Base-by-base conservation (phyloP, 306 rosid species). In the Prunus armeniaca region DNA sequence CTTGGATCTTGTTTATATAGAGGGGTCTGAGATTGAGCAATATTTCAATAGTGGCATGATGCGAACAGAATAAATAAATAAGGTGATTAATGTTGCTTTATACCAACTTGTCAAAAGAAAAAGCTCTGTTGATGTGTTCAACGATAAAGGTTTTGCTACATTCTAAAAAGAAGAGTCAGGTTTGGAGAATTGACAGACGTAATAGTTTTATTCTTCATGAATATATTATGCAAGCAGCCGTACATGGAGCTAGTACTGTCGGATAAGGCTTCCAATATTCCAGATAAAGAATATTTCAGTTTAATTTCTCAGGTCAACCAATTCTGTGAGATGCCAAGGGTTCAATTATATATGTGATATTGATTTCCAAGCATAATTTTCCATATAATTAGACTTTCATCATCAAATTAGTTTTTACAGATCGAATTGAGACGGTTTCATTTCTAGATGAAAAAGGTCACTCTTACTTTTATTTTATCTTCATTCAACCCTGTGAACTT, bases 1-100 rank as follows among this genome's bases (percentile, higher is more conserved):
- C 38, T 22, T 20, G 50, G 65, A 27, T 38, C 52, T 28, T 79
- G 65, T 79, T 41, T 54, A 73, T 73, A 57, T 58, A 67, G 62
- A 65, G 34, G 28, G 17, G 2, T 17, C 19, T 47, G 19, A 9
- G 34, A 60, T 56, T 56, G 9, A 20, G 61, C 45, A 47, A 10
- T n/a, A n/a, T n/a, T n/a, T 41, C 1, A 52, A 52, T 52, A 18
- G 19, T 51, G 19, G 9, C 18, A 52, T 52, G 19, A 50, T 49
- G 20, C 5, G 46, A 6, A 25, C 1, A 3, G 10, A 32, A 27
- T 4, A 47, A 47, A 14, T 66, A 32, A 25, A 0, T 13, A 8
- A 14, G 4, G 18, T 12, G 8, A 10, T 27, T 61, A 1, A 27
- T 61, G 22, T 19, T 57, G 25, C 2, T 19, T 64, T 64, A 30